These are phyloP conservation scores for Kurtzmaniella cleridarum DNA, from an alignment of 805 yeast genomes.

Conservation along the genomic window DNA sequence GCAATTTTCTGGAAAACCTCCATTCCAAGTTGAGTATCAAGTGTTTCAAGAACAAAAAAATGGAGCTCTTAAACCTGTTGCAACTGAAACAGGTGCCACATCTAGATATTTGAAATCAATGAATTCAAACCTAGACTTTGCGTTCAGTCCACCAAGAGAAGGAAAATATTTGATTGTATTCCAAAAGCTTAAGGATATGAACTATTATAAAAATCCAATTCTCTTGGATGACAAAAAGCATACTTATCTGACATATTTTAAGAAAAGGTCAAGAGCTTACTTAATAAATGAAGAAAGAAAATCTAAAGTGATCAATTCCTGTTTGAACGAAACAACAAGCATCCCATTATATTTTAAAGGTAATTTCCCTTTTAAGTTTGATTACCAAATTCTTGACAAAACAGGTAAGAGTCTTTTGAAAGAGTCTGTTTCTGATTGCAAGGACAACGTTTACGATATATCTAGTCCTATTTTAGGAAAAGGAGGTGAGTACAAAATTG, in stretches of 20 bases:
- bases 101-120: conserved; percentile 24
- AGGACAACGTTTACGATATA: conserved; percentile 33
- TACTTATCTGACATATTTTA: conserved; percentile 64
- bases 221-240: conserved; percentile 31
- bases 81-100: conserved; percentile 24
- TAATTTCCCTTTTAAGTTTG: conserved; percentile 68
- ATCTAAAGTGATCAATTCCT: conserved; percentile 20
- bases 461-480: conserved; percentile 47
- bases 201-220: conserved; percentile 46
- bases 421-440: conserved; percentile 32
- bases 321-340: conserved; percentile 22
- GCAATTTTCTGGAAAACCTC: conserved; percentile 75
- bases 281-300: conserved; percentile 15
- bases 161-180: conserved; percentile 80
- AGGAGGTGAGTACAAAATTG: conserved; percentile 73
- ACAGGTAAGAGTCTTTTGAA: conserved; percentile 19
- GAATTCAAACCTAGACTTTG: conserved; percentile 29
- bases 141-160: conserved; percentile 71
- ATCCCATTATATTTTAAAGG: conserved; percentile 68
- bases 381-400: conserved; percentile 59
- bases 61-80: conserved; percentile 27
- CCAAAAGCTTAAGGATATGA: conserved; percentile 51
- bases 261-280: conserved; percentile 58
- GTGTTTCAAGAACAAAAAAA: conserved; percentile 43
- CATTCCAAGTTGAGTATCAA: conserved; percentile 63